These are phyloP conservation scores for Aspergillus haitiensis DNA, from an alignment of 495 filamentous ascomycete genomes.

Conservation along the genomic window DNA sequence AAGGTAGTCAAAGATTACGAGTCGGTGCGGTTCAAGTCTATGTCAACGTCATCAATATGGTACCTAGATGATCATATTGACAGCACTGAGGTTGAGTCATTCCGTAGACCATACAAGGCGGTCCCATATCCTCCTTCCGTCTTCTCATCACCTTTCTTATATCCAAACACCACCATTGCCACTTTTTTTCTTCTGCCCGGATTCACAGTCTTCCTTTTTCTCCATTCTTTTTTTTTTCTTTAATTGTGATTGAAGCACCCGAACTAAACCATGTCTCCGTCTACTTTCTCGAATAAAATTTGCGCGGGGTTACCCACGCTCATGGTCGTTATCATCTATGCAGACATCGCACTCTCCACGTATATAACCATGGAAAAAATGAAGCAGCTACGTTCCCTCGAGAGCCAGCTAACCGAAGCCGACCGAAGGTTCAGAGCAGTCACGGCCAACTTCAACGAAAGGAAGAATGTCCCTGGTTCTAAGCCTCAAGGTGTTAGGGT, in stretches of 20 bases:
- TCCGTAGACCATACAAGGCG: background rate
- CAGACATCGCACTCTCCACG: background rate
- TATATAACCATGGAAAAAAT: background rate
- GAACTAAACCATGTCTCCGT: background rate
- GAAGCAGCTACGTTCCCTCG: background rate
- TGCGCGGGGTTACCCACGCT: background rate
- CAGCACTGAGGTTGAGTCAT: background rate
- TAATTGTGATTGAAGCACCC: background rate
- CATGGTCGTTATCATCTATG: background rate
- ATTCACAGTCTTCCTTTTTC: slow-evolving; percentile 2
- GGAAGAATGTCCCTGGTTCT: background rate
- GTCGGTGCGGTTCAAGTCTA: background rate
- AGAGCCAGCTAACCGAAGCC: background rate
- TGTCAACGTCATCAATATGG: background rate
- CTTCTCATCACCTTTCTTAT: background rate
- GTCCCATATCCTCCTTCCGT: background rate
- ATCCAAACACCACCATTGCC: background rate
- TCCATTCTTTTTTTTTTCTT: background rate
- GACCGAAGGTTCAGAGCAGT: background rate
- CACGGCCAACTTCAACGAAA: slow-evolving; percentile 1
- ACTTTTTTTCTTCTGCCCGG: background rate
- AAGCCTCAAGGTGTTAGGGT: background rate
- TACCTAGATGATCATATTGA: background rate
- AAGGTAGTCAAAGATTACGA: background rate
- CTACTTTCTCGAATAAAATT: background rate